Evolutionary conservation across 257 asterid species (phyloP), one percentile per base, ranked within the genome.

Genomic region (Ilex aquifolium): DNA sequence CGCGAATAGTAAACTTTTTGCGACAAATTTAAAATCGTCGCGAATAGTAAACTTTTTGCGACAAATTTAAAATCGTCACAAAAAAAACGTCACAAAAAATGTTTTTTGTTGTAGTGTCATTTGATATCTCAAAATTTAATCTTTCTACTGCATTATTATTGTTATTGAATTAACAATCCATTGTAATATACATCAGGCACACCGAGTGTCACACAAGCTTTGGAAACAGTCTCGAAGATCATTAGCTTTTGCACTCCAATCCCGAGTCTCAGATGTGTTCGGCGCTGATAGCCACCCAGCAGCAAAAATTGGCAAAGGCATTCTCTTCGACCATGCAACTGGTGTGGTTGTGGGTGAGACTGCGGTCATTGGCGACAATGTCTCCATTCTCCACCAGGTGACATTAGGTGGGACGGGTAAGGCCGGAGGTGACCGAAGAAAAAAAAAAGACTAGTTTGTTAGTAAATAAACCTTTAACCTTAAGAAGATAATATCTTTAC

Each of bases 351-450:
- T 91, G 14, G 96, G 97, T 2, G 96, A 88, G 73, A 91, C 96
- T 13, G 87, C 97, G 21, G 95, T 90, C 17, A 60, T 88, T 31
- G 97, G 97, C n/a, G 61, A 88, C 58, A 57, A 74, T 11, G 96
- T 85, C 1, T 83, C 97, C 31, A 79, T 85, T 64, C 72, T 85
- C 70, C 97, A 91, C 67, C 74, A 65, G 16, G 97, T 91, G 65
- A 91, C 97, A 13, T 70, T 91, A 61, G 97, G 97, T 0, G 97
- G 96, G 3, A 88, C 95, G 0, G 96, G 97, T 44, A 90, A 91
- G 86, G 71, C 16, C 16, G 77, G 74, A 4, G 96, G 93, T 39
- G 96, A 88, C 56, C 60, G 97, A 54, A n/a, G n/a, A n/a, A n/a
- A n/a, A n/a, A n/a, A n/a, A n/a, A n/a, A n/a, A n/a, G n/a, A n/a